These are phyloP conservation scores for Talaromyces nanjingensis DNA, from an alignment of 495 filamentous ascomycete genomes.

Conservation along the genomic window DNA sequence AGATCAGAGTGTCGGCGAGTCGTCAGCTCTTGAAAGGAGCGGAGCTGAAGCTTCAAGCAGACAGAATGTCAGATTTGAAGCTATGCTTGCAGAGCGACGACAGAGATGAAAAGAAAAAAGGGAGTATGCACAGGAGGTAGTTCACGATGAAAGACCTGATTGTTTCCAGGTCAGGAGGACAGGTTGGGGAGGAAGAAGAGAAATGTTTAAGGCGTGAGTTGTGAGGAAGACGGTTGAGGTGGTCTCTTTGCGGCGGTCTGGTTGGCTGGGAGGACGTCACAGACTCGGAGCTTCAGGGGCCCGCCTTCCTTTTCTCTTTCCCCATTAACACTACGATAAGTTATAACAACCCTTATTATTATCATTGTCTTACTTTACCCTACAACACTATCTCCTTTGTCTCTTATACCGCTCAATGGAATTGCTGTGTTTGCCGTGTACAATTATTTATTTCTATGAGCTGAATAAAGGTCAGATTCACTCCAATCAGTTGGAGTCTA, in stretches of 20 bases:
- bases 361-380: background rate
- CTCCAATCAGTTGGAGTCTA: background rate
- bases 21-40: background rate
- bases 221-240: background rate
- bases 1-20: background rate
- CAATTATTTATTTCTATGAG: background rate
- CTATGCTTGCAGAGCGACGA: background rate
- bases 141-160: background rate
- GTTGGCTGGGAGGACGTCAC: slow-evolving; percentile 1
- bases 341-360: background rate
- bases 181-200: background rate
- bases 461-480: background rate
- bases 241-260: background rate
- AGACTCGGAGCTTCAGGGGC: background rate
- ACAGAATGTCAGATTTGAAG: background rate
- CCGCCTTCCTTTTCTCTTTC: background rate
- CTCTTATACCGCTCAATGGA: background rate
- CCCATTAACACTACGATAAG: background rate
- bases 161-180: background rate
- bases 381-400: background rate
- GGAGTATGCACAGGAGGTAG: background rate
- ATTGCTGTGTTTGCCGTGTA: background rate
- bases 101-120: background rate
- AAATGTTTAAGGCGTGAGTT: background rate
- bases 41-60: background rate